These are phyloP conservation scores for Xerophyta viscosa DNA, from an alignment of 106 monocot species.

Conservation along the genomic window DNA sequence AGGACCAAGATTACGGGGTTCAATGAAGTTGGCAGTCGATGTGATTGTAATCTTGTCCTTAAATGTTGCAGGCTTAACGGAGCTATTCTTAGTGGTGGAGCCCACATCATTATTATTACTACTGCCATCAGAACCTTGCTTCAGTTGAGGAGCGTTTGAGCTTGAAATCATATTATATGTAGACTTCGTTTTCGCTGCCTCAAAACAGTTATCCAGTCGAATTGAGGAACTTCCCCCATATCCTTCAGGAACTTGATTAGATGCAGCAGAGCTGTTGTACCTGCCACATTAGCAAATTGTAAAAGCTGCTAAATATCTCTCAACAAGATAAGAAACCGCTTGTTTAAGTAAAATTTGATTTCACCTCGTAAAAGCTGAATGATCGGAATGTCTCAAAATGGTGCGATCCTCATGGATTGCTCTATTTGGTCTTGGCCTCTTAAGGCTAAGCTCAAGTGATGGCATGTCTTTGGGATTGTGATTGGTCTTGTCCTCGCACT, in stretches of 20 bases:
- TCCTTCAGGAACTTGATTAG: slow-evolving; percentile 40
- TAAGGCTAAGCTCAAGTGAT: slow-evolving; percentile 64
- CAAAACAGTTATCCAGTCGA: slow-evolving; percentile 44
- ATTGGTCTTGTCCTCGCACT: slow-evolving; percentile 35
- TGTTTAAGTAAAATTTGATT: not conserved
- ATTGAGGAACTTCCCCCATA: slow-evolving; percentile 43
- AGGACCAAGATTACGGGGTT: slow-evolving; percentile 49
- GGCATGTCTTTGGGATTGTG: slow-evolving; percentile 27
- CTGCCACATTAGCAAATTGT: not conserved
- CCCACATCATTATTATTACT: slow-evolving; percentile 67
- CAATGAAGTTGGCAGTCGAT: slow-evolving; percentile 17
- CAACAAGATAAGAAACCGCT: not conserved
- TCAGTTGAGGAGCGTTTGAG: slow-evolving; percentile 31
- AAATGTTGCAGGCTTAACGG: slow-evolving; percentile 21
- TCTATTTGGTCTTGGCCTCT: slow-evolving; percentile 47
- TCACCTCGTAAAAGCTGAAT: slow-evolving; percentile 90
- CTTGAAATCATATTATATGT: slow-evolving; percentile 23
- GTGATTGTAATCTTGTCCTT: slow-evolving; percentile 31
- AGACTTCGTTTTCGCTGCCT: slow-evolving; percentile 38
- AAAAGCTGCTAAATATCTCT: not conserved
- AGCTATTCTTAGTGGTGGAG: slow-evolving; percentile 43
- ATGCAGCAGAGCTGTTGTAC: slow-evolving; percentile 35
- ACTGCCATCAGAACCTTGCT: slow-evolving; percentile 59
- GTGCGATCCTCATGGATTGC: slow-evolving; percentile 30
- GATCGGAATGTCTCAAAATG: slow-evolving; percentile 59